Evolutionary conservation across 2,329 filamentous ascomycete species (phyloP).

Genomic region (Fusarium zealandicum): DNA sequence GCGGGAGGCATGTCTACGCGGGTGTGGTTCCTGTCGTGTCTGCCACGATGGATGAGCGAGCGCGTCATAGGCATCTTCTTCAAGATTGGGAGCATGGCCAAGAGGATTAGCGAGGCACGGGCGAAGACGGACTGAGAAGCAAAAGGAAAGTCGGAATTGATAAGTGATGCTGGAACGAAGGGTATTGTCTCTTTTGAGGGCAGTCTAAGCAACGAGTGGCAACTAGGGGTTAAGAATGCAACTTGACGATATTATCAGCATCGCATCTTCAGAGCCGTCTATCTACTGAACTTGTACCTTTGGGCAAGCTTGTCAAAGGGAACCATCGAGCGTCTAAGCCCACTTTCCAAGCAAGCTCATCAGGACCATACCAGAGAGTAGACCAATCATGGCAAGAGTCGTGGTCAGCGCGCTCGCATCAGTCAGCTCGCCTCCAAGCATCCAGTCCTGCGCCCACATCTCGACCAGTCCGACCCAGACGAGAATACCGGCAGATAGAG

Average conservation of each 20-base stretch:
- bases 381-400: slow-evolving; percentile 55
- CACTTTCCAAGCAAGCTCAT: slow-evolving; percentile 81
- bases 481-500: slow-evolving; percentile 76
- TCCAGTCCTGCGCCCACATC: slow-evolving; percentile 81
- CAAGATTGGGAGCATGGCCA: slow-evolving; percentile 38
- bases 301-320: not conserved
- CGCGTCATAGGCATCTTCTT: slow-evolving; percentile 41
- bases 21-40: slow-evolving; percentile 39
- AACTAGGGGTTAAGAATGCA: not conserved
- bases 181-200: not conserved
- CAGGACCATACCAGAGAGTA: slow-evolving; percentile 68
- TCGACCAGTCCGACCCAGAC: slow-evolving; percentile 80
- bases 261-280: not conserved
- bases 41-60: slow-evolving; percentile 44
- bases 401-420: slow-evolving; percentile 58
- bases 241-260: not conserved
- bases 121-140: slow-evolving; percentile 35
- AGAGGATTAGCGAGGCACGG: slow-evolving; percentile 35
- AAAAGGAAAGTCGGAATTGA: not conserved
- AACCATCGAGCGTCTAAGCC: slow-evolving; percentile 58
- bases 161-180: not conserved
- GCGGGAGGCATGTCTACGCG: slow-evolving; percentile 43
- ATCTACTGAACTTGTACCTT: not conserved
- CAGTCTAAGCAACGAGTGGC: not conserved
- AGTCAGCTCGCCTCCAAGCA: slow-evolving; percentile 62